These are phyloP conservation scores for Jamesozyma rosinii DNA, from an alignment of 805 yeast genomes.

Conservation along the genomic window DNA sequence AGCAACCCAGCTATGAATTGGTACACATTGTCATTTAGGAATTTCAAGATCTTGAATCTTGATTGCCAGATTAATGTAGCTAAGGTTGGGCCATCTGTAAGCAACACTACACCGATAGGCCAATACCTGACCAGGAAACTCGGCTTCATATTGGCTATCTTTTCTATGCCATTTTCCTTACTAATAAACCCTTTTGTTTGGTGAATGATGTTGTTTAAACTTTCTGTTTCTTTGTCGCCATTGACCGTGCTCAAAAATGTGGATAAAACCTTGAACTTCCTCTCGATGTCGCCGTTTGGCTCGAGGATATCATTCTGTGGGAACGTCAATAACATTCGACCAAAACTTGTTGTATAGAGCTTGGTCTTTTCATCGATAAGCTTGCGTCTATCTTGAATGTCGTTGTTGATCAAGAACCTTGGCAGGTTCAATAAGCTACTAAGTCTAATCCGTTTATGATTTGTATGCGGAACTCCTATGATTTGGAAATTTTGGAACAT, in stretches of 20 bases:
- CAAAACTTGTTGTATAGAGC: slow-evolving; percentile 13
- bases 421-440: slow-evolving; percentile 9
- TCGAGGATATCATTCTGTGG: background rate
- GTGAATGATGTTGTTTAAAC: slow-evolving; percentile 6
- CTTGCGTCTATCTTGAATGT: slow-evolving; percentile 8
- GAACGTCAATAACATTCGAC: slow-evolving; percentile 10
- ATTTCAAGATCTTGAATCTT: slow-evolving; percentile 43
- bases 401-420: slow-evolving; percentile 14
- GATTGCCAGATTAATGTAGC: slow-evolving; percentile 38
- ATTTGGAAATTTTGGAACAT: slow-evolving; percentile 6
- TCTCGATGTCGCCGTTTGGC: background rate
- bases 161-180: background rate
- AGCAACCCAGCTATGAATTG: slow-evolving; percentile 62
- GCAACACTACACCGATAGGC: slow-evolving; percentile 43
- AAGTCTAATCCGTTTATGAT: background rate
- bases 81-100: slow-evolving; percentile 47
- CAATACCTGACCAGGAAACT: slow-evolving; percentile 46
- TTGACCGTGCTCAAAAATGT: background rate
- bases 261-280: background rate
- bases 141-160: slow-evolving; percentile 30
- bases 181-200: slow-evolving; percentile 4
- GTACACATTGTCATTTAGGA: slow-evolving; percentile 49
- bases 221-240: background rate
- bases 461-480: slow-evolving; percentile 4
- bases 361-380: slow-evolving; percentile 6